Percentiles rank a stretch among this genome's conserved stretches.
Evolutionary conservation across 2,329 filamentous ascomycete species (phyloP).

Genomic region (Fusarium sterilihyphosum): DNA sequence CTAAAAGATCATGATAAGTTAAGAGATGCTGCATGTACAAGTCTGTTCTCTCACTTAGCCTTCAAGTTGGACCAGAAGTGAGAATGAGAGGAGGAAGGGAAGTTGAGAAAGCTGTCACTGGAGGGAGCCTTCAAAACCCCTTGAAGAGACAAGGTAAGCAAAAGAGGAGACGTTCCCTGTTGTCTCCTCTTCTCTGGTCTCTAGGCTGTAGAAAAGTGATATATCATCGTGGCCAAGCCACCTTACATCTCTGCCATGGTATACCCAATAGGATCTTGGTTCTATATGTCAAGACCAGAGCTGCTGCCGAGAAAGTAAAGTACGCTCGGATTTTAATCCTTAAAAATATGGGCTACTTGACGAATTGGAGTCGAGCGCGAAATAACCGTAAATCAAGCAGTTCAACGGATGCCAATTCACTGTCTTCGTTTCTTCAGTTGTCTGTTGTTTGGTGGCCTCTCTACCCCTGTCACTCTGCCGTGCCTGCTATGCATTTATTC

Average conservation of each 20-base stretch:
- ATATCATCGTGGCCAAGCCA: not conserved
- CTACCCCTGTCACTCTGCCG: not conserved
- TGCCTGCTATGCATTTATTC: fast-evolving
- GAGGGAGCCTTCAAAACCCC: not conserved
- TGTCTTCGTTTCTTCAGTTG: fast-evolving
- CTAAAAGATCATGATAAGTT: fast-evolving
- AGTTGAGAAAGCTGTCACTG: fast-evolving
- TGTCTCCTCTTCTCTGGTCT: not conserved
- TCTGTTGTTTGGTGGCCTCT: fast-evolving
- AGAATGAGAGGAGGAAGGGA: not conserved
- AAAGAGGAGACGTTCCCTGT: no score
- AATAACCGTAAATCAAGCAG: fast-evolving
- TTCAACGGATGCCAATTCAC: fast-evolving
- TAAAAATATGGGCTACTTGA: fast-evolving
- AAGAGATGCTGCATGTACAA: not conserved
- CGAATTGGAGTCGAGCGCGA: no score
- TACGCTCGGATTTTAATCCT: fast-evolving
- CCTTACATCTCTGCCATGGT: fast-evolving
- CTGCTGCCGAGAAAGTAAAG: fast-evolving
- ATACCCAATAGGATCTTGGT: fast-evolving
- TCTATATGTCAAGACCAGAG: fast-evolving
- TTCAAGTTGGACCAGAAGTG: not conserved
- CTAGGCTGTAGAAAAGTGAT: no score
- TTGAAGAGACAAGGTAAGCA: not conserved
- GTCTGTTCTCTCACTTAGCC: fast-evolving